Evolutionary conservation across 805 yeast species (phyloP), one percentile per base, ranked within the genome.

Genomic region (Candida qinlingensis): DNA sequence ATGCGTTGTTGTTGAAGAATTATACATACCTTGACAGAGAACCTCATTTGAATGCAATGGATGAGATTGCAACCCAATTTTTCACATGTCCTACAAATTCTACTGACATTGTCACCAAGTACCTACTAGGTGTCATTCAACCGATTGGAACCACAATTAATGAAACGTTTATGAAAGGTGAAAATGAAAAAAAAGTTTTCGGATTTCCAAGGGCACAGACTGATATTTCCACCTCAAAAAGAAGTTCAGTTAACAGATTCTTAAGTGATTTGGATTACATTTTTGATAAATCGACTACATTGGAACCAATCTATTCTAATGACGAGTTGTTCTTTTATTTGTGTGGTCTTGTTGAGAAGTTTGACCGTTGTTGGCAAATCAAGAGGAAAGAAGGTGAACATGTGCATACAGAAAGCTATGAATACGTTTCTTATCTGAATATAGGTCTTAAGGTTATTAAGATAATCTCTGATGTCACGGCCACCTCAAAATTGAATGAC

Each of bases 51-150:
- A 87, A 92, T 10, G 75, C 87, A 4, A 73, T 91, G 70, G 76
- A 83, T 37, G 79, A 83, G 37, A 68, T 92, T 25, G 81, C 95
- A 0, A 82, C 92, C 0, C 99, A 94, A 66, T 68, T 94, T 26
- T 90, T 90, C 65, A 91, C 97, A 0, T 85, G 96, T 46, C 97
- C 97, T 0, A 78, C 90, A 0, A 83, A 85, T 54, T 83, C 96
- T 0, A 76, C 78, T 1, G 62, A 57, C 38, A 66, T 81, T 13
- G 65, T 80, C 25, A 58, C 67, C 4, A 13, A 37, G 3, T n/a
- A 38, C 4, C 37, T 48, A 6, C 62, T 70, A 5, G 69, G 71
- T 43, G 65, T 82, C 1, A 56, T 83, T 25, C 72, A 75, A 53
- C 77, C 85, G 1, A 62, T 76, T 7, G 62, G 70, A 8, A 65